A percentile compares a stretch with the other conserved stretches of the same genome.
Conservation (phyloP, 441 rosid species). For the Populus hybrid region DNA sequence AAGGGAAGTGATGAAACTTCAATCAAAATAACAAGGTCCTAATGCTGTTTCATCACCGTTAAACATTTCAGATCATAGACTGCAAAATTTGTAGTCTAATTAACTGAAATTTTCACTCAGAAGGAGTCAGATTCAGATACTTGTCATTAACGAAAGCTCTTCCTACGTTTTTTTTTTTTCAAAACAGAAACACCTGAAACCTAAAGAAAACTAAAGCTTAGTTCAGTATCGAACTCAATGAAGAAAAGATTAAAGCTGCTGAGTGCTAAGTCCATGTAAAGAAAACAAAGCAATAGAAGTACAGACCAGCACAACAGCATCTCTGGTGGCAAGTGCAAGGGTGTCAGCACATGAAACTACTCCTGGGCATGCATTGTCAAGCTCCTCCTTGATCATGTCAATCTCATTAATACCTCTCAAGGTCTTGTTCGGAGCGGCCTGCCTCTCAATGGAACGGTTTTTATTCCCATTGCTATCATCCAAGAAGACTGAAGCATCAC, state of each 20-base stretch:
- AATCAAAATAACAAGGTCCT: not conserved
- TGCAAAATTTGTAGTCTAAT: not conserved
- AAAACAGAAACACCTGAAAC: not conserved
- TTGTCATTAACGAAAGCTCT: too few relatives aligned
- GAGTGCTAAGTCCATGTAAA: not conserved
- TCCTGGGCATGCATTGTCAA: conserved; percentile 45
- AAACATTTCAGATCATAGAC: not conserved
- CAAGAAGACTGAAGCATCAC: conserved; percentile 49
- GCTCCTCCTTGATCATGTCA: conserved; percentile 36
- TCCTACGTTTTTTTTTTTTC: too few relatives aligned
- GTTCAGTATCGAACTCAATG: not conserved
- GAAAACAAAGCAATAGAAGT: conserved; percentile 1
- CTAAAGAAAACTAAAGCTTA: not conserved
- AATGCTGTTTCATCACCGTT: not conserved
- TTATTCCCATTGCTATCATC: conserved; percentile 33
- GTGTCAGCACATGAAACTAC: conserved; percentile 50
- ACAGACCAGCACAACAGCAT: conserved; percentile 42
- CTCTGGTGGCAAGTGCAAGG: conserved; percentile 50
- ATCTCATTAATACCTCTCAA: conserved; percentile 37
- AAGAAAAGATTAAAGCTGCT: too few relatives aligned
- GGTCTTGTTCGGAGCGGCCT: conserved; percentile 36
- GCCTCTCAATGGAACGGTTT: conserved; percentile 28
- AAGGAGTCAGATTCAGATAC: too few relatives aligned
- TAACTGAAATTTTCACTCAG: not conserved
- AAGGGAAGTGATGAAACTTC: not conserved